phyloP scores from a whole-genome alignment of 202 grass and related monocot species.

The Musa balbisiana region DNA sequence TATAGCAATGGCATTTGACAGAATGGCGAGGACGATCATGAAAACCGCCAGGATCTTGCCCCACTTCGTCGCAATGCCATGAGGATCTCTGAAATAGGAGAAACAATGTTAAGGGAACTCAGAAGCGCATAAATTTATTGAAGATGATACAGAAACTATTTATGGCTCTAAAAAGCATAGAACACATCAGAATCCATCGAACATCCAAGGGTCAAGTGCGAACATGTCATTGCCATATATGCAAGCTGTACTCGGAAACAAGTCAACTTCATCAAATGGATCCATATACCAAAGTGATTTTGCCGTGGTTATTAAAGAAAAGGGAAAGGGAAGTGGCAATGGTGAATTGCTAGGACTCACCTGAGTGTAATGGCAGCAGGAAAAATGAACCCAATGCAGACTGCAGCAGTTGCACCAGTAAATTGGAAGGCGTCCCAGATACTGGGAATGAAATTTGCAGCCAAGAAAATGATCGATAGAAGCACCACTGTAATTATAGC shows the following conservation, averaged over 20 bases:
- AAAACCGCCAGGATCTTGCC: slow-evolving; percentile 62
- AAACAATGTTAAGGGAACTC: neutral
- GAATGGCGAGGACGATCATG: slow-evolving; percentile 75
- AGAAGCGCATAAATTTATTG: neutral
- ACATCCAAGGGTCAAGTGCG: no score
- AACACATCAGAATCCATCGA: neutral
- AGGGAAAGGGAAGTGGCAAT: neutral
- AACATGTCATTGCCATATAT: no score
- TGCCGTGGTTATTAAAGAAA: neutral
- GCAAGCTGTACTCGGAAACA: no score
- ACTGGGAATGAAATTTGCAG: slow-evolving; percentile 81
- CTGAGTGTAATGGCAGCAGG: slow-evolving; percentile 80
- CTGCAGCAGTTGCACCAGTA: slow-evolving; percentile 75
- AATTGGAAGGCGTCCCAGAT: slow-evolving; percentile 98
- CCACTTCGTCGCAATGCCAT: slow-evolving; percentile 44
- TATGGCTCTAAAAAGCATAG: neutral
- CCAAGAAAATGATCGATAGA: slow-evolving; percentile 55
- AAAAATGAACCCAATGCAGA: slow-evolving; percentile 87
- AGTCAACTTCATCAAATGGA: neutral
- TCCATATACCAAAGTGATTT: no score
- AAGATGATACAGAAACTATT: neutral
- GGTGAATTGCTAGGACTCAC: slow-evolving; percentile 18
- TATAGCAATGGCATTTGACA: slow-evolving; percentile 73
- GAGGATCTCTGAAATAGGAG: slow-evolving; percentile 56
- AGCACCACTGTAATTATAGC: slow-evolving; percentile 46